A percentile compares a stretch with the other conserved stretches of the same genome.
Conservation (phyloP, 176 grass and related monocot genomes). For the Alloteropsis semialata region DNA sequence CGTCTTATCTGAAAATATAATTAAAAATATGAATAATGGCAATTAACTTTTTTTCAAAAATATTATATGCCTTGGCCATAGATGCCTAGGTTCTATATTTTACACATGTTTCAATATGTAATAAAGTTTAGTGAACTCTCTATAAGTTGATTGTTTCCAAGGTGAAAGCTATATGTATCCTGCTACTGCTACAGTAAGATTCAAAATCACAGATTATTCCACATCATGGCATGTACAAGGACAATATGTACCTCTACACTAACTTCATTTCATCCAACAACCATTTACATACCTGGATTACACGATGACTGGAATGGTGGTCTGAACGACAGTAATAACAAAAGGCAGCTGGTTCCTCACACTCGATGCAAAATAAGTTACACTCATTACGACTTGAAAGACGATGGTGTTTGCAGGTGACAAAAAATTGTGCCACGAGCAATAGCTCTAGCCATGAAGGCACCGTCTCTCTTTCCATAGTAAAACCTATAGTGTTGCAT, state of each 20-base stretch:
- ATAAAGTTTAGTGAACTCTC: too few relatives aligned
- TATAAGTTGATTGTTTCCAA: too few relatives aligned
- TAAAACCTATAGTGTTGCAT: neutral
- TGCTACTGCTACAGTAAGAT: neutral
- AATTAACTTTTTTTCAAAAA: neutral
- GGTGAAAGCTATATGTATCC: too few relatives aligned
- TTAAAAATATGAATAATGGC: neutral
- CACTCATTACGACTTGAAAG: constrained; percentile 49
- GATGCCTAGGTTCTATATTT: too few relatives aligned
- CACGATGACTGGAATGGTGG: constrained; percentile 44
- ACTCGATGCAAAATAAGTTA: constrained; percentile 66
- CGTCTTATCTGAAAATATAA: constrained; percentile 43
- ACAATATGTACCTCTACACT: neutral
- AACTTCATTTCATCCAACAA: neutral
- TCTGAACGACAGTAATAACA: constrained; percentile 53
- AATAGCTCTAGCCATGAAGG: constrained; percentile 56
- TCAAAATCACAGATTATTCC: neutral
- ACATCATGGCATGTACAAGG: neutral
- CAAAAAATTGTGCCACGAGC: constrained; percentile 52
- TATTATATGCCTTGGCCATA: neutral
- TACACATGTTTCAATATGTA: too few relatives aligned
- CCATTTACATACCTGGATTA: constrained; percentile 54
- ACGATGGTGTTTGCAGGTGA: constrained; percentile 25
- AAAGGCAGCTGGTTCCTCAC: constrained; percentile 28
- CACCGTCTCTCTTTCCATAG: constrained; percentile 11